A percentile compares a stretch with the other conserved stretches of the same genome.
phyloP scores from a whole-genome alignment of 176 grass and related monocot genomes.

The Avena eriantha region DNA sequence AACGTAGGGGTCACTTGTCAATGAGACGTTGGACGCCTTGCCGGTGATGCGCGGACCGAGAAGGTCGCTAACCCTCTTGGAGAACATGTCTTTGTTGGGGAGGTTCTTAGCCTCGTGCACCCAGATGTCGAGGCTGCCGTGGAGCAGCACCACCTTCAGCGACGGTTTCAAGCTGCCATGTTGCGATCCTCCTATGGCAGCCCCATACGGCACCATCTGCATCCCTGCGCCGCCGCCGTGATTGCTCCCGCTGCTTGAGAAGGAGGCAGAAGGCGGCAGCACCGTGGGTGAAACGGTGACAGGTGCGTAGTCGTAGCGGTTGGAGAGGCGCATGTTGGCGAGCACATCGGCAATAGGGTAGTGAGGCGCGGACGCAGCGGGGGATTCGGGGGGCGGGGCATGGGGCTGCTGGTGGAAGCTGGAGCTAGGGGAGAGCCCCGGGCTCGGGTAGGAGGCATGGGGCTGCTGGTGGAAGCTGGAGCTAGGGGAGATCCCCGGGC shows the following conservation, averaged over 20 bases:
- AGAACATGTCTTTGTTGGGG: slow-evolving; percentile 90
- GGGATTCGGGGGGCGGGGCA: slow-evolving; percentile 26
- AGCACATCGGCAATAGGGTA: slow-evolving; percentile 69
- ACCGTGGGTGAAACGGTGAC: slow-evolving; percentile 23
- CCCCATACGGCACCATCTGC: slow-evolving; percentile 54
- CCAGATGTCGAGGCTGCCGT: slow-evolving; percentile 81
- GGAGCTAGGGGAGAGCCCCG: slow-evolving; percentile 43
- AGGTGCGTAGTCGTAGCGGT: slow-evolving; percentile 28
- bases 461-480: slow-evolving; percentile 46
- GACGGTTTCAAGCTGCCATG: slow-evolving; percentile 49
- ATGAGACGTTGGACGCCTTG: slow-evolving; percentile 49
- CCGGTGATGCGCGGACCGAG: slow-evolving; percentile 49
- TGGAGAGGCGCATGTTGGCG: slow-evolving; percentile 58
- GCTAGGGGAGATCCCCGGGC: slow-evolving; percentile 40
- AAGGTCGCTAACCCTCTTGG: slow-evolving; percentile 64
- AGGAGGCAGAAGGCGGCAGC: slow-evolving; percentile 35
- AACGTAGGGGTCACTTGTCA: slow-evolving; percentile 91
- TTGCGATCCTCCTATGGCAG: slow-evolving; percentile 35
- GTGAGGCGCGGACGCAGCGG: slow-evolving; percentile 37
- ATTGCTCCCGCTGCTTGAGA: slow-evolving; percentile 33
- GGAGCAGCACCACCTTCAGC: slow-evolving; percentile 83
- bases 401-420: slow-evolving; percentile 40
- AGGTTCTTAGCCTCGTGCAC: slow-evolving; percentile 65
- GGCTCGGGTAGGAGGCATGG: slow-evolving; percentile 5
- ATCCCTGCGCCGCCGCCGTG: slow-evolving; percentile 37